A percentile compares a stretch with the other conserved stretches of the same genome.
Conservation (phyloP, 2,329 filamentous ascomycete species). For the Tolypocladium endophyticum region DNA sequence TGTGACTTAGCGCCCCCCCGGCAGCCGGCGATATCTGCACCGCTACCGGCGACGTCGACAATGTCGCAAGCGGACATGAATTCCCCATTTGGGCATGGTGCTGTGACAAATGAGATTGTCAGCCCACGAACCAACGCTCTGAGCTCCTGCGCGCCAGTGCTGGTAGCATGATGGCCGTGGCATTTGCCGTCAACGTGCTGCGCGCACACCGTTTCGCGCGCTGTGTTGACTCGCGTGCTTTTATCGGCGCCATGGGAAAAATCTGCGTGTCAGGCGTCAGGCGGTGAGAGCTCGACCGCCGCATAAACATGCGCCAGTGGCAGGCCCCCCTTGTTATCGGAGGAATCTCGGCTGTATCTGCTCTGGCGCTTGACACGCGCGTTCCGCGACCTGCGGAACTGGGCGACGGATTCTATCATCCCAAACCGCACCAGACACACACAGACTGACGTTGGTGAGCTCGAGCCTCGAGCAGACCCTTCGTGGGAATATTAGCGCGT, state of each 20-base stretch:
- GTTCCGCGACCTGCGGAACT: conserved; percentile 1
- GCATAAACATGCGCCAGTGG: neutral
- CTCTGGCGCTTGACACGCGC: neutral
- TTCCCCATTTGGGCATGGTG: conserved; percentile 10
- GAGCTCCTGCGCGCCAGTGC: neutral
- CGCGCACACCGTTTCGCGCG: neutral
- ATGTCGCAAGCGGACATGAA: conserved; percentile 9
- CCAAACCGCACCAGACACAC: neutral
- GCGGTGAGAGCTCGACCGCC: neutral
- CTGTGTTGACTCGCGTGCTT: neutral
- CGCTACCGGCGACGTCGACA: neutral
- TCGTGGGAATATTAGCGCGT: neutral
- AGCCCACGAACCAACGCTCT: conserved; percentile 1
- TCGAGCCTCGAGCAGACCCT: neutral
- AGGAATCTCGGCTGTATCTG: neutral
- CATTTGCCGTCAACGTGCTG: neutral
- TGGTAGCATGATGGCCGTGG: neutral
- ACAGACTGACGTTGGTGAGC: neutral
- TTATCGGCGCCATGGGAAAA: neutral
- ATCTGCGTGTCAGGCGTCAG: neutral
- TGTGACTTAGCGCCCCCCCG: neutral
- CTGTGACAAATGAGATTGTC: conserved; percentile 1
- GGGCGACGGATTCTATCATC: neutral
- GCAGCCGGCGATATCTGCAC: conserved; percentile 1
- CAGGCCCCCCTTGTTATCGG: neutral